Evolutionary conservation across 495 filamentous ascomycete genomes (phyloP), one percentile per base, ranked within the genome.

Genomic region (Xylaria palmicola): DNA sequence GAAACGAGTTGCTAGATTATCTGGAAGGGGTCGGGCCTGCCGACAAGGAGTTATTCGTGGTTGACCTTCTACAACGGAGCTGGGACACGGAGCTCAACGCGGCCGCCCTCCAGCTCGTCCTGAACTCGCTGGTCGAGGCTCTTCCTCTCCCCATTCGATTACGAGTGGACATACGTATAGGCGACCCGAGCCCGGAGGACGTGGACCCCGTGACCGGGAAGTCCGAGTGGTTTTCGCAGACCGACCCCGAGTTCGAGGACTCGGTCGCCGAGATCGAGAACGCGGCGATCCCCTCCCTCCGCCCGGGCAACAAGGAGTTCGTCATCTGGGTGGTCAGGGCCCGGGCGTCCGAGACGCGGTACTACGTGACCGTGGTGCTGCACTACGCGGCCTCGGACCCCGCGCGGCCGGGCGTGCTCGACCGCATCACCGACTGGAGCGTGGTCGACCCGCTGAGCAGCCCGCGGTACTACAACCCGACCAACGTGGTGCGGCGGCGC

Each of bases 321-420:
- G 6, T 50, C 6, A 19, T 59, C 24, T 49, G 44, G 44, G 22
- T 50, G 1, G 44, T 50, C 32, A 20, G 32, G 12, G 7, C 6
- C 43, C 26, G 45, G 13, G 5, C 29, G 8, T 19, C 54, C 20
- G 22, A 30, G 4, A 50, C 12, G 6, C 56, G 32, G 26, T 3
- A 50, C 6, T 59, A 39, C 44, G 22, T 59, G 13, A 59, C 44
- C 9, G 22, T 59, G 3, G 22, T 59, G 19, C 13, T 59, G 6
- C 32, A 6, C 20, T 40, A 17, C 17, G 39, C 17, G 22, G 12
- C 1, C 22, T 26, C 10, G 13, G 15, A 5, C 29, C 48, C 15
- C n/a, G 4, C 27, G 2, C 6, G 5, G 5, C 26, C 5, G 8
- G 10, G 36, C 17, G 19, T 36, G 29, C 2, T 26, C 22, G 39